A percentile compares a stretch with the other conserved stretches of the same genome.
Conservation (phyloP, 805 yeast species). For the Scheffersomyces spartinae region DNA sequence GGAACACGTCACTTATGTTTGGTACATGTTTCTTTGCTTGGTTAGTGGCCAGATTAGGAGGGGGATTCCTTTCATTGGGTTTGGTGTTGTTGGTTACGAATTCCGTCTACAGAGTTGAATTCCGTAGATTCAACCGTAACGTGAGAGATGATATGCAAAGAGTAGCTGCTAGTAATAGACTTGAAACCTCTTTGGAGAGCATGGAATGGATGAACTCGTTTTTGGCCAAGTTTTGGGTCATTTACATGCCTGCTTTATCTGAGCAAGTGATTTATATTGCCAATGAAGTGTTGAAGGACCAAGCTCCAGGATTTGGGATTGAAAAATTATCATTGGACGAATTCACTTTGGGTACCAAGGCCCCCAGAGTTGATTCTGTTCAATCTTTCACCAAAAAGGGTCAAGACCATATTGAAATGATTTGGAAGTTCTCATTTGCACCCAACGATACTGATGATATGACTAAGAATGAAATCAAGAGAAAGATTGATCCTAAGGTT, state of each 20-base stretch:
- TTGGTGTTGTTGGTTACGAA: conserved; percentile 50
- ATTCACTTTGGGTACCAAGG: conserved; percentile 70
- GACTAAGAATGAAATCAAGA: conserved; percentile 64
- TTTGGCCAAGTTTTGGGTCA: conserved; percentile 74
- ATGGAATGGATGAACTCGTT: conserved; percentile 77
- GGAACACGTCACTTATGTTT: conserved; percentile 50
- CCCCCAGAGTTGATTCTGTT: conserved; percentile 64
- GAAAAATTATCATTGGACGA: conserved; percentile 64
- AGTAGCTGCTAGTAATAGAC: conserved; percentile 46
- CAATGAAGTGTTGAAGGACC: conserved; percentile 55
- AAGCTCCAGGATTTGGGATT: conserved; percentile 77
- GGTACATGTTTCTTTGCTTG: conserved; percentile 70
- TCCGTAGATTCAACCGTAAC: conserved; percentile 64
- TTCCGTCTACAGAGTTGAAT: conserved; percentile 61
- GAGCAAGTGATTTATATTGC: conserved; percentile 63
- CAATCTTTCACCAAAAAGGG: conserved; percentile 65
- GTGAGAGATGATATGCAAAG: conserved; percentile 69
- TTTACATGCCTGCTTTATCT: conserved; percentile 77
- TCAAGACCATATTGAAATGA: conserved; percentile 63
- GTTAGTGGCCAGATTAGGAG: conserved; percentile 50
- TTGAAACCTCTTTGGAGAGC: conserved; percentile 56
- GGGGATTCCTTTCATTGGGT: conserved; percentile 51
- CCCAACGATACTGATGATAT: conserved; percentile 77
- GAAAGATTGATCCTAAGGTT: conserved; percentile 68
- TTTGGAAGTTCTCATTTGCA: conserved; percentile 71